Evolutionary conservation across 306 rosid genomes (phyloP).

Genomic region (Medicago arabica): DNA sequence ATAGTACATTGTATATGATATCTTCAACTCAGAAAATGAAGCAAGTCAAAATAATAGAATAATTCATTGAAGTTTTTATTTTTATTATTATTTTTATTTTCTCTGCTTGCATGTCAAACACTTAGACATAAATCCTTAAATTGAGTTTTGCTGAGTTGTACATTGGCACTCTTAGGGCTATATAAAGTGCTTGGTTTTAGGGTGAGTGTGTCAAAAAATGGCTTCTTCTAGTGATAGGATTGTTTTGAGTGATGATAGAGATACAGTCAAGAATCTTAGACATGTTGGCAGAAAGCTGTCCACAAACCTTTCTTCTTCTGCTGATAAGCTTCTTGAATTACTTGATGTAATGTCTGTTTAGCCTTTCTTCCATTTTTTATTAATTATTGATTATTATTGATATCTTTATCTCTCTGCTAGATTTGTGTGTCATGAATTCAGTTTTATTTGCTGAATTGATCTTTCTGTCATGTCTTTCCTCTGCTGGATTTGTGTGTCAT

Average conservation of each 20-base stretch:
- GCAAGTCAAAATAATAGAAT: too few relatives aligned
- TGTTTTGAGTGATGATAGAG: not conserved
- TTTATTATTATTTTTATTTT: too few relatives aligned
- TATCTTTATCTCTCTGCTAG: not conserved
- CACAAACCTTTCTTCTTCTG: conserved; percentile 41
- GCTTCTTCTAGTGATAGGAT: conserved; percentile 9
- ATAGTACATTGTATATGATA: too few relatives aligned
- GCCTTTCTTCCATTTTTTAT: conserved; percentile 8
- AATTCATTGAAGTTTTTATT: too few relatives aligned
- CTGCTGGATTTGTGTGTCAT: too few relatives aligned
- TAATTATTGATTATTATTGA: too few relatives aligned
- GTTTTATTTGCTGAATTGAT: too few relatives aligned
- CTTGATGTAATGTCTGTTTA: conserved; percentile 58
- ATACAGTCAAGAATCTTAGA: conserved; percentile 50
- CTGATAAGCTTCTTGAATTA: conserved; percentile 53
- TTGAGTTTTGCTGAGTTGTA: conserved; percentile 35
- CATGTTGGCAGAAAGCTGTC: conserved; percentile 59
- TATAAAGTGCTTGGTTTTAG: conserved; percentile 36
- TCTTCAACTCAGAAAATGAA: too few relatives aligned
- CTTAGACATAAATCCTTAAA: conserved; percentile 45
- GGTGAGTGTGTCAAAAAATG: conserved; percentile 44
- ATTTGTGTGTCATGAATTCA: not conserved
- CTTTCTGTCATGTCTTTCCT: too few relatives aligned
- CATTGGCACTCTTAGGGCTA: conserved; percentile 31
- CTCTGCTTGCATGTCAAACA: conserved; percentile 59